A percentile compares a stretch with the other conserved stretches of the same genome.
phyloP scores from a whole-genome alignment of 495 filamentous ascomycete species.

The Viridothelium virens region DNA sequence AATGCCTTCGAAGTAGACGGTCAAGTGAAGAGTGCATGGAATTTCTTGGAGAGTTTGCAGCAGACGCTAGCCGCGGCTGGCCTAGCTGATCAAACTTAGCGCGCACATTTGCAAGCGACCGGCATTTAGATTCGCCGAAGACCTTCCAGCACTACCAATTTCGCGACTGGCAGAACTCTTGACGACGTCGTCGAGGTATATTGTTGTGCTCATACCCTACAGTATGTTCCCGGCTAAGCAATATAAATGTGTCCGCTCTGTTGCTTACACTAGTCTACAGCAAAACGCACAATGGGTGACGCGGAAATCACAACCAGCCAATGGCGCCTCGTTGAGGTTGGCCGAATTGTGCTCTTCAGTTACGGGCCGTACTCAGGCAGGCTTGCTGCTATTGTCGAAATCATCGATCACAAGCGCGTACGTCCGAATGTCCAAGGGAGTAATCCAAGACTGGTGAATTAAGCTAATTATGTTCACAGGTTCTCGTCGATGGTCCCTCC shows the following conservation, averaged over 20 bases:
- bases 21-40: not conserved
- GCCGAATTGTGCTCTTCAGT: slow-evolving; percentile 83
- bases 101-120: slow-evolving; percentile 5
- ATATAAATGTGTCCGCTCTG: not conserved
- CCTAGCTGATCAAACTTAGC: not conserved
- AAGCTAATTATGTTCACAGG: slow-evolving; percentile 47
- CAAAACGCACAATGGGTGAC: slow-evolving; percentile 48
- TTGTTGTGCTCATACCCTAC: not conserved
- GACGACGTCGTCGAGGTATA: not conserved
- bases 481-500: slow-evolving; percentile 88
- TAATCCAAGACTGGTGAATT: slow-evolving; percentile 10
- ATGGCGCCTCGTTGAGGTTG: slow-evolving; percentile 94
- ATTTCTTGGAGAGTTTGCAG: not conserved
- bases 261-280: not conserved
- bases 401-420: slow-evolving; percentile 99
- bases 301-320: slow-evolving; percentile 63
- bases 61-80: not conserved
- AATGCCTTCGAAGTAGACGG: not conserved
- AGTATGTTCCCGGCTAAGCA: not conserved
- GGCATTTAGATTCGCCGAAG: slow-evolving; percentile 1
- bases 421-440: slow-evolving; percentile 37
- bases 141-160: slow-evolving; percentile 2
- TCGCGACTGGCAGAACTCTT: not conserved
- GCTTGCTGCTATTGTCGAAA: slow-evolving; percentile 91
- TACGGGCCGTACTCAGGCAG: slow-evolving; percentile 69